phyloP scores from a whole-genome alignment of 768 basidiomycete genomes.

The Cystobasidium tubakii region DNA sequence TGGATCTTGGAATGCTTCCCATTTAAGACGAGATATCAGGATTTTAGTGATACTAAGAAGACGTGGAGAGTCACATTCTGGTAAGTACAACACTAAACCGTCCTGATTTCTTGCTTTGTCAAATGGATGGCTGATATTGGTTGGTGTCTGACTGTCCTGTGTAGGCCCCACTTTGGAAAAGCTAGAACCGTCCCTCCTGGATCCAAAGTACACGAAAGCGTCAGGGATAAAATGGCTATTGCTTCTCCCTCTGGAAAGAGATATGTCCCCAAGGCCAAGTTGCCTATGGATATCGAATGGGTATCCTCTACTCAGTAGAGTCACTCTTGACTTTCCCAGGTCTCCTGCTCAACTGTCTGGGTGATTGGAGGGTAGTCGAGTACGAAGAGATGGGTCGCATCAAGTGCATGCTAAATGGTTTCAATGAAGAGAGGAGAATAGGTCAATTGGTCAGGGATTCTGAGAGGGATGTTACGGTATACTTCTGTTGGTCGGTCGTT shows the following conservation, averaged over 20 bases:
- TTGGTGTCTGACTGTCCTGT: background rate
- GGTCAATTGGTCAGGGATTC: too few species aligned
- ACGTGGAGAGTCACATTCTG: background rate
- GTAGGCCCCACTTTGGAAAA: constrained; percentile 13
- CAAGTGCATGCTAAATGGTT: background rate
- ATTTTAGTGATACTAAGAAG: background rate
- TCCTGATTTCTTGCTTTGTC: too few species aligned
- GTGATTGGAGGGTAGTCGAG: background rate
- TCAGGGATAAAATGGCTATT: constrained; percentile 10
- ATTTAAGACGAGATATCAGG: constrained; percentile 9
- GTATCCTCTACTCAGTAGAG: background rate
- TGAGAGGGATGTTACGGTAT: too few species aligned
- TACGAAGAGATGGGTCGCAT: too few species aligned
- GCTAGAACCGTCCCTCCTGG: background rate
- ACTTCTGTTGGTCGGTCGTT: too few species aligned
- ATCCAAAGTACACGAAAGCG: constrained; percentile 11
- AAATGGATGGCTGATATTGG: too few species aligned
- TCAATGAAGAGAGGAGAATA: too few species aligned
- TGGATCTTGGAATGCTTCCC: constrained; percentile 16
- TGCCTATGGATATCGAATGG: constrained; percentile 11
- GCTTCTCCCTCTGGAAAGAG: background rate
- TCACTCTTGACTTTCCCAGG: too few species aligned
- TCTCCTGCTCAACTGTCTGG: background rate
- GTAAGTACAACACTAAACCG: too few species aligned
- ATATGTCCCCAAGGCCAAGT: constrained; percentile 3